phyloP scores from a whole-genome alignment of 2,329 filamentous ascomycete species.

The Xylariaceae sp. region DNA sequence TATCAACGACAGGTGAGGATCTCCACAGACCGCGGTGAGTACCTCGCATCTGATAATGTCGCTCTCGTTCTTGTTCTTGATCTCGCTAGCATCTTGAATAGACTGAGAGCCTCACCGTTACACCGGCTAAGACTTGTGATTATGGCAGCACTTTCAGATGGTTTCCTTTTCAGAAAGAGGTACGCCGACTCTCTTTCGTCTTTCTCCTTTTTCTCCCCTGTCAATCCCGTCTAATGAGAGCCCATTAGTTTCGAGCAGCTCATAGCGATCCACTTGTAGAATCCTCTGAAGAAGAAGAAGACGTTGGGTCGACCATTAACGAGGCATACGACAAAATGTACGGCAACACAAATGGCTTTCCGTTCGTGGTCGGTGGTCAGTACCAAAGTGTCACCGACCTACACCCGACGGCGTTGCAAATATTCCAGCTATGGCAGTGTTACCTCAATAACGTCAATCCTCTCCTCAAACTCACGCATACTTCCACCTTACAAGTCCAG shows the following conservation, averaged over 20 bases:
- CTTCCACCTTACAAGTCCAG: constrained; percentile 58
- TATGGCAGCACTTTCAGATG: constrained; percentile 38
- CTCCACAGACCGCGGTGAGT: constrained; percentile 30
- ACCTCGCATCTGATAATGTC: background rate
- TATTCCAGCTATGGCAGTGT: constrained; percentile 62
- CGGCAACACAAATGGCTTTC: constrained; percentile 50
- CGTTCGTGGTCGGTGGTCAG: constrained; percentile 48
- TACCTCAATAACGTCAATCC: constrained; percentile 67
- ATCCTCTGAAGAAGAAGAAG: constrained; percentile 53
- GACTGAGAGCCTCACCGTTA: background rate
- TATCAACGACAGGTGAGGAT: constrained; percentile 27
- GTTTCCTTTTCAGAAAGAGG: constrained; percentile 51
- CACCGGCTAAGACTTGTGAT: constrained; percentile 15
- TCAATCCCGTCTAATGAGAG: constrained; percentile 17
- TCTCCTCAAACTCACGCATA: constrained; percentile 62
- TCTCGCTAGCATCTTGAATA: background rate
- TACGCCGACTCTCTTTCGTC: constrained; percentile 25
- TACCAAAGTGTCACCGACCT: constrained; percentile 40
- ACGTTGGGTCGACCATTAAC: constrained; percentile 50
- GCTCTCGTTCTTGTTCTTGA: no score
- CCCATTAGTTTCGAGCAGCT: constrained; percentile 42
- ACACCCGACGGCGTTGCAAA: constrained; percentile 53
- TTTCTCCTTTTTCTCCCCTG: background rate
- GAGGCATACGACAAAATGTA: constrained; percentile 57
- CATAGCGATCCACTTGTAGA: constrained; percentile 45